Percentiles rank a stretch among this genome's conserved stretches.
Conservation (phyloP, 164 flowering plant species). For the grape (Vitis vinifera) region DNA sequence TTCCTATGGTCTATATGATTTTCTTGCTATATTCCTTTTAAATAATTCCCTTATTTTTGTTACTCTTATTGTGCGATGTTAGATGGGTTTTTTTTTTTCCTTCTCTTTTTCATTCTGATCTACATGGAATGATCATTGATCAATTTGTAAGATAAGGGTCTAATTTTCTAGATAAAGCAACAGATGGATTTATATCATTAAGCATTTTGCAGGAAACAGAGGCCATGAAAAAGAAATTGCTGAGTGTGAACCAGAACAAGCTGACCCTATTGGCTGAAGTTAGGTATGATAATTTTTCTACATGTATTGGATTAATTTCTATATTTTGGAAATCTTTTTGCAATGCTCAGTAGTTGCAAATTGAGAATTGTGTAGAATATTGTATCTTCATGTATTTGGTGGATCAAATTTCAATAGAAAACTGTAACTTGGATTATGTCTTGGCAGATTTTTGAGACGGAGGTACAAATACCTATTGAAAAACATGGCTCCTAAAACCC, state of each 20-base stretch:
- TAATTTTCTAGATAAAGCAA: not conserved
- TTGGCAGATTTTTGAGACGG: constrained; percentile 55
- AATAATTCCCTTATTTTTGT: no score
- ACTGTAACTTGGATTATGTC: not conserved
- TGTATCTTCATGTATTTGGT: not conserved
- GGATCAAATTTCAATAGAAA: not conserved
- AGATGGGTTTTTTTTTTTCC: no score
- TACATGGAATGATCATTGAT: no score
- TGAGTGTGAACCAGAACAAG: constrained; percentile 41
- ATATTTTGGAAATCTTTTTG: no score
- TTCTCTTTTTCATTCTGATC: no score
- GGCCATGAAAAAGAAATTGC: constrained; percentile 43
- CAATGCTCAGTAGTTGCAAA: no score
- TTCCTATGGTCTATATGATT: no score
- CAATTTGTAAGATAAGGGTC: not conserved
- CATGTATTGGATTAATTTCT: no score
- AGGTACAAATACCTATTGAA: constrained; percentile 42
- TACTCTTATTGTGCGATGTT: no score
- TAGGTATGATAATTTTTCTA: constrained; percentile 34
- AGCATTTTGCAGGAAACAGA: constrained; percentile 55
- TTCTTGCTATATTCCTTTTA: no score
- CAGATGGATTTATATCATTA: not conserved
- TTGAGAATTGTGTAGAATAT: no score
- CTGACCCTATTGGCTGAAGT: constrained; percentile 68
- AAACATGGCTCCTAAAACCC: constrained; percentile 20